Conservation (phyloP, 768 basidiomycete species). For the Tubosaeta sp. region DNA sequence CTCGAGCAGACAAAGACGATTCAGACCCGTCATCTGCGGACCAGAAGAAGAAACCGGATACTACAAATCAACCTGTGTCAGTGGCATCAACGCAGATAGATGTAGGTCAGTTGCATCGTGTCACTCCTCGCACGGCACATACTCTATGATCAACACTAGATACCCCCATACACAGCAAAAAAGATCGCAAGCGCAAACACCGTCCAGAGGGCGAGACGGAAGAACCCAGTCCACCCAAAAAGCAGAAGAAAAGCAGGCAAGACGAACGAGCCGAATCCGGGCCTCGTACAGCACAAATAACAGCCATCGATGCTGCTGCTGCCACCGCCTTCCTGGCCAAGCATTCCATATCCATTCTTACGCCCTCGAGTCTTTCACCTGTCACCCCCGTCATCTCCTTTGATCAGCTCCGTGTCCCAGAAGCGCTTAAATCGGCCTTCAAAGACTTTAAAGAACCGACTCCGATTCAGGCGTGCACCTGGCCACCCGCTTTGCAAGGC, state of each 20-base stretch:
- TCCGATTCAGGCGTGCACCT: slow-evolving; percentile 92
- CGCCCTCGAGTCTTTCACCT: slow-evolving; percentile 39
- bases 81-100: not conserved
- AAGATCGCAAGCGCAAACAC: slow-evolving; percentile 25
- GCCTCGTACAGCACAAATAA: not conserved
- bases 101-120: not conserved
- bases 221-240: slow-evolving; percentile 15
- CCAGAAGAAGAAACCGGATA: not conserved
- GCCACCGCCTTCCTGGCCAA: slow-evolving; percentile 61
- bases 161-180: slow-evolving; percentile 11
- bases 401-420: slow-evolving; percentile 63
- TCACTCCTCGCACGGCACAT: not conserved
- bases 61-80: too few species aligned
- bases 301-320: slow-evolving; percentile 29
- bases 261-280: slow-evolving; percentile 6
- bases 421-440: slow-evolving; percentile 59
- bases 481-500: slow-evolving; percentile 81
- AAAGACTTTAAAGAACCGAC: slow-evolving; percentile 80
- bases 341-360: slow-evolving; percentile 71
- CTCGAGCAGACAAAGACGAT: not conserved
- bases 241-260: slow-evolving; percentile 25
- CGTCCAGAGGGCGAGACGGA: slow-evolving; percentile 6
- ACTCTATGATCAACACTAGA: not conserved
- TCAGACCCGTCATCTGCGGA: not conserved
- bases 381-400: slow-evolving; percentile 73